Evolutionary conservation across 495 filamentous ascomycete genomes (phyloP), one percentile per base, ranked within the genome.

Genomic region (Aspergillus taichungensis): DNA sequence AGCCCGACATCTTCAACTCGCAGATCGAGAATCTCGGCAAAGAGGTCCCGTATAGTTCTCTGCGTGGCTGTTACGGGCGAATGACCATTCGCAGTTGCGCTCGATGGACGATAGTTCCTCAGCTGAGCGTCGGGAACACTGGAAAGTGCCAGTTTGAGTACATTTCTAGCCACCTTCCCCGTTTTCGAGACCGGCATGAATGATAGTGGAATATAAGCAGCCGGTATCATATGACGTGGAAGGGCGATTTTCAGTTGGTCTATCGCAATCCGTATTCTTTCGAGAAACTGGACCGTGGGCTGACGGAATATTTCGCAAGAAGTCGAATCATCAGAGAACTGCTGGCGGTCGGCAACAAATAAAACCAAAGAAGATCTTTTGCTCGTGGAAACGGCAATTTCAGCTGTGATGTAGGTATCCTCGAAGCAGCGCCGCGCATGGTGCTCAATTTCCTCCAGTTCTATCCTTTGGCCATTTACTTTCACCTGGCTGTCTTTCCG

Each of bases 401-500:
- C 42, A 6, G 40, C 46, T 13, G 42, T 34, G 9, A 36, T 14
- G 13, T 14, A 12, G 6, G 18, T 40, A 10, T n/a, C 33, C 7
- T 13, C 18, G 11, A 49, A 43, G 29, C 13, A 30, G 3, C 10
- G 45, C 13, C 35, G 29, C 18, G 73, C 47, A 30, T 68, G 64
- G 43, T 72, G 63, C 54, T 79, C 74, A 27, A 79, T 65, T 42
- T 78, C 76, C 3, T 58, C 66, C 3, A 76, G 56, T 46, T 79
- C 76, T 18, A 79, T 62, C 6, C 75, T 58, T 47, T 77, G 74
- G 5, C 76, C 76, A 6, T 63, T 61, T 0, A 80, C 42, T 56
- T 78, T 80, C 11, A 74, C 66, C 49, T 76, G 72, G 10, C 66
- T 59, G 40, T 80, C 76, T 33, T 69, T 67, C 6, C 76, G 60